Evolutionary conservation across 352 stramenopile species (phyloP), one percentile per base, ranked within the genome.

Genomic region (Phytopythium helicoides): DNA sequence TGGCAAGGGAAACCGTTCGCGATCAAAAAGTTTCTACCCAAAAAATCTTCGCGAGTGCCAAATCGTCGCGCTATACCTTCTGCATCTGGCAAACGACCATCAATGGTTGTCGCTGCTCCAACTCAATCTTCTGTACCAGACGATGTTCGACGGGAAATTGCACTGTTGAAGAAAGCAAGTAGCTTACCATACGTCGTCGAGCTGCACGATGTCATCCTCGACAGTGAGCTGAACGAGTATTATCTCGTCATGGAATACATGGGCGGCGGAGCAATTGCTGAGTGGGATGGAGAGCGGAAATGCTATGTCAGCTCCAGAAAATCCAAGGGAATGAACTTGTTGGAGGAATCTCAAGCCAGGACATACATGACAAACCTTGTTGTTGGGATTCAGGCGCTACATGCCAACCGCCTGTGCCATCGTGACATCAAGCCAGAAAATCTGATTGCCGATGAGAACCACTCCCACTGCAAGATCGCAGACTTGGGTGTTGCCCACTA

Each of bases 341-440:
- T 78, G 26, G 60, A 72, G 3, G 76, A 89, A 54, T 60, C 50
- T 18, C 83, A 66, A 0, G 73, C 79, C 14, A 71, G 76, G 5
- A 51, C 55, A 21, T 89, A 87, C 61, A 64, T 81, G 42, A 85
- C 70, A 1, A 71, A 85, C 42, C 56, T 87, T 9, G 63, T 87
- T 25, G 50, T 92, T 3, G 86, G 82, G 6, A 67, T 94, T 22
- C 76, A 91, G 38, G 83, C 83, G 8, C 58, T 94, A 2, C 86
- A 96, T 48, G 56, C 71, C 18, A 86, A 90, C 44, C 71, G 84
- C 3, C 52, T 94, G 3, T 86, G 81, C 14, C 86, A 96, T 47
- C 82, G 86, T 18, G 86, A 96, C 52, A 92, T 96, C 58, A 96
- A 96, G 48, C 81, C 81, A 2, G 81, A 89, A 47, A 92, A 92